A percentile compares a stretch with the other conserved stretches of the same genome.
Evolutionary conservation across 306 rosid genomes (phyloP).

Genomic region (Chamaecrista fasciculata): DNA sequence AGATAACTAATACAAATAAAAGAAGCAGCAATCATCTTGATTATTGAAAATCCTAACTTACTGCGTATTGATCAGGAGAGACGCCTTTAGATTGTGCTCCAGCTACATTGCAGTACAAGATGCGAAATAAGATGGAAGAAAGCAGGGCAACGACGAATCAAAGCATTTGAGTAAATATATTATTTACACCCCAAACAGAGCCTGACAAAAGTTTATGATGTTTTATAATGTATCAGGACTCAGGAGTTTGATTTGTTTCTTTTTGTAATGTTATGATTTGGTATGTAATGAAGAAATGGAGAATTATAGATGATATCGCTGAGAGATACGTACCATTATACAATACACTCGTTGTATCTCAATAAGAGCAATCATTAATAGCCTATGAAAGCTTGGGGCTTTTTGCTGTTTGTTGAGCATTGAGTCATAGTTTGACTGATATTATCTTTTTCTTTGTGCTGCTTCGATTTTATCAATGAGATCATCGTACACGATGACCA

Average conservation of each 20-base stretch:
- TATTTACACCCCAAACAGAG: background rate
- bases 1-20: background rate
- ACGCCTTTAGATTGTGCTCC: constrained; percentile 94
- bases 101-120: constrained; percentile 60
- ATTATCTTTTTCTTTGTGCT: background rate
- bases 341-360: background rate
- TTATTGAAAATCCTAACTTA: constrained; percentile 28
- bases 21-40: constrained; percentile 5
- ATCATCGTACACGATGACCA: background rate
- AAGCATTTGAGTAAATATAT: background rate
- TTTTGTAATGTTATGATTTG: background rate
- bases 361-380: background rate
- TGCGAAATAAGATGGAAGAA: constrained; percentile 48
- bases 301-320: background rate
- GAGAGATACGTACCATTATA: background rate
- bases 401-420: background rate
- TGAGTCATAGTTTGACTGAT: constrained; percentile 29
- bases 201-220: constrained; percentile 1
- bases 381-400: background rate
- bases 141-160: constrained; percentile 4
- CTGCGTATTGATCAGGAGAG: constrained; percentile 61
- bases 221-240: background rate
- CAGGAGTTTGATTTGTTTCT: background rate
- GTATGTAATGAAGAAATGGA: background rate
- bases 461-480: constrained; percentile 20